Percentiles rank a stretch among this genome's conserved stretches.
phyloP scores from a whole-genome alignment of 306 rosid genomes.

The Crataegus laevigata region DNA sequence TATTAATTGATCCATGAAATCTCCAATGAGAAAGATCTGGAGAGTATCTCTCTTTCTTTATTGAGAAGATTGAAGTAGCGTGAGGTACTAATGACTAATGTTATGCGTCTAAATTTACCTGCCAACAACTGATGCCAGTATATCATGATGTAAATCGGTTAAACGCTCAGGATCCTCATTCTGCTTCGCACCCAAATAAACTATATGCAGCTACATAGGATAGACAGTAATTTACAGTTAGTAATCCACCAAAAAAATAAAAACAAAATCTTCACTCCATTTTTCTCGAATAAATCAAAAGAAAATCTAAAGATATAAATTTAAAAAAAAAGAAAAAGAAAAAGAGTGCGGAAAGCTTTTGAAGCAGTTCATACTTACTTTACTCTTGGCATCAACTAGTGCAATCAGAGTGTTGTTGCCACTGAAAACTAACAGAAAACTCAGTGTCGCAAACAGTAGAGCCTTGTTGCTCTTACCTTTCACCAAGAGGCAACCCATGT shows the following conservation, averaged over 20 bases:
- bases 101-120: not conserved
- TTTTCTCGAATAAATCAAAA: too few relatives aligned
- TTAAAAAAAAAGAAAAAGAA: too few relatives aligned
- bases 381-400: not conserved
- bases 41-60: not conserved
- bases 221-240: too few relatives aligned
- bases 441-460: not conserved
- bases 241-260: too few relatives aligned
- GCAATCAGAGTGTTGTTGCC: not conserved
- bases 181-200: constrained; percentile 27
- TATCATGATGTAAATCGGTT: constrained; percentile 17
- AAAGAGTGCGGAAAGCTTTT: not conserved
- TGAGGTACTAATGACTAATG: too few relatives aligned
- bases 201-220: constrained; percentile 23
- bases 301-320: too few relatives aligned
- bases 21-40: too few relatives aligned
- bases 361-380: not conserved
- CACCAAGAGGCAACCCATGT: not conserved
- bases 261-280: too few relatives aligned
- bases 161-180: constrained; percentile 20
- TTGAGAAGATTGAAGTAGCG: not conserved
- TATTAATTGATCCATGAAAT: too few relatives aligned
- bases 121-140: constrained; percentile 30
- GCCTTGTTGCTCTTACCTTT: not conserved
- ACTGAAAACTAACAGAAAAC: not conserved